Conservation (phyloP, 2,329 filamentous ascomycete species). For the Alternaria sp. region DNA sequence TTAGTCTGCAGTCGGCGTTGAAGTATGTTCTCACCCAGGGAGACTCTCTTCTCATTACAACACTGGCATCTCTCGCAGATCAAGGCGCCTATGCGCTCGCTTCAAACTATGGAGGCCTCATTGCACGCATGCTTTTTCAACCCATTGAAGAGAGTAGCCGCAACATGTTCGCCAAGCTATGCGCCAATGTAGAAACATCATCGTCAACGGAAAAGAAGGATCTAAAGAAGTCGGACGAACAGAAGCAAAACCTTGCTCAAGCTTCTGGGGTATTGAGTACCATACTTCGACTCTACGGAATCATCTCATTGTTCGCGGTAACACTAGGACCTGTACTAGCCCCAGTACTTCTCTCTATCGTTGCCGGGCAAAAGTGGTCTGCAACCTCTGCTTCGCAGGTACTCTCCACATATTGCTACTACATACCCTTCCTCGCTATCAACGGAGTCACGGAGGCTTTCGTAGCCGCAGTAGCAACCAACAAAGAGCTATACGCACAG, state of each 20-base stretch:
- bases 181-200: constrained; percentile 53
- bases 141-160: constrained; percentile 94
- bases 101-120: constrained; percentile 87
- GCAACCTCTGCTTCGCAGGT: constrained; percentile 74
- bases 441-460: constrained; percentile 95
- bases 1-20: constrained; percentile 85
- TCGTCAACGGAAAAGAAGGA: constrained; percentile 12
- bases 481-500: constrained; percentile 76
- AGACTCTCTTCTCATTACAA: constrained; percentile 85
- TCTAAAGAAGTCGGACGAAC: constrained; percentile 12
- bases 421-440: constrained; percentile 88
- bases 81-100: constrained; percentile 94
- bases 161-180: constrained; percentile 83
- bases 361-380: constrained; percentile 81
- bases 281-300: constrained; percentile 74
- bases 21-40: constrained; percentile 96
- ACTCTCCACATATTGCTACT: constrained; percentile 84
- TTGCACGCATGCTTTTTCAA: constrained; percentile 89
- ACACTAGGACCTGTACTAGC: constrained; percentile 78
- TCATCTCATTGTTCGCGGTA: constrained; percentile 73
- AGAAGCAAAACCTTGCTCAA: constrained; percentile 43
- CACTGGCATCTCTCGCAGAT: constrained; percentile 76
- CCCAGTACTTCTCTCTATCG: constrained; percentile 72
- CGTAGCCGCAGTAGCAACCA: constrained; percentile 82
- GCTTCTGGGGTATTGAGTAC: constrained; percentile 62